These are phyloP conservation scores for Stephanodiscus minutulus DNA, from an alignment of 108 stramenopile genomes.

Conservation along the genomic window DNA sequence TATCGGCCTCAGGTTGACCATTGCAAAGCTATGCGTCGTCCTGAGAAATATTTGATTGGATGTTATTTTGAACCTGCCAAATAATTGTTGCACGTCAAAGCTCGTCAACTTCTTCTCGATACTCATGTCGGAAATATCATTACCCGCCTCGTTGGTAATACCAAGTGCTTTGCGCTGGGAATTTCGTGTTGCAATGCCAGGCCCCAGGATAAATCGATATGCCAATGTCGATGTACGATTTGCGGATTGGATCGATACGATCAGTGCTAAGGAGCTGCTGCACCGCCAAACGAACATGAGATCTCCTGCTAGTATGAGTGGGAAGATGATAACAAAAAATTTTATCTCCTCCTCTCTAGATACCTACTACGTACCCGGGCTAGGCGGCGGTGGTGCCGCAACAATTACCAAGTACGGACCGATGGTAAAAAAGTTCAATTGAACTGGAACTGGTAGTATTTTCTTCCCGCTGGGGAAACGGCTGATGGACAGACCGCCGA, in stretches of 20 bases:
- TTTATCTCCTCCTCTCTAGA: too few relatives aligned
- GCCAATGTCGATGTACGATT: neutral
- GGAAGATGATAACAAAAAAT: too few relatives aligned
- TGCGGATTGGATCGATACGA: slow-evolving; percentile 4
- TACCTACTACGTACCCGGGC: too few relatives aligned
- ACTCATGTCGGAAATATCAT: neutral
- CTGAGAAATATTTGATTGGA: slow-evolving; percentile 64
- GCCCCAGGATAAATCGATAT: neutral
- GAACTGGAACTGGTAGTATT: neutral
- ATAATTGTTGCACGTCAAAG: slow-evolving; percentile 27
- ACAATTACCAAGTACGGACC: too few relatives aligned
- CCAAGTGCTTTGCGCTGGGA: neutral
- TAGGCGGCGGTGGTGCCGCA: too few relatives aligned
- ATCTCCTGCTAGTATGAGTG: too few relatives aligned
- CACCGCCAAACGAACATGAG: neutral
- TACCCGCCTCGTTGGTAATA: neutral
- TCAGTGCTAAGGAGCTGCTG: slow-evolving; percentile 4
- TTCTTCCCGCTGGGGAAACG: neutral
- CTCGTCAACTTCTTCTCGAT: neutral
- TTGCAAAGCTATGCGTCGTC: slow-evolving; percentile 53
- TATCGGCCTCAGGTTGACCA: slow-evolving; percentile 91
- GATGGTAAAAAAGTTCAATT: too few relatives aligned
- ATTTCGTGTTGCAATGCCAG: neutral
- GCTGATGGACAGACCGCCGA: slow-evolving; percentile 3
- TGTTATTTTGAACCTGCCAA: slow-evolving; percentile 80